A percentile compares a stretch with the other conserved stretches of the same genome.
phyloP scores from a whole-genome alignment of 2,329 filamentous ascomycete species.

The Sarocladiaceae sp. region DNA sequence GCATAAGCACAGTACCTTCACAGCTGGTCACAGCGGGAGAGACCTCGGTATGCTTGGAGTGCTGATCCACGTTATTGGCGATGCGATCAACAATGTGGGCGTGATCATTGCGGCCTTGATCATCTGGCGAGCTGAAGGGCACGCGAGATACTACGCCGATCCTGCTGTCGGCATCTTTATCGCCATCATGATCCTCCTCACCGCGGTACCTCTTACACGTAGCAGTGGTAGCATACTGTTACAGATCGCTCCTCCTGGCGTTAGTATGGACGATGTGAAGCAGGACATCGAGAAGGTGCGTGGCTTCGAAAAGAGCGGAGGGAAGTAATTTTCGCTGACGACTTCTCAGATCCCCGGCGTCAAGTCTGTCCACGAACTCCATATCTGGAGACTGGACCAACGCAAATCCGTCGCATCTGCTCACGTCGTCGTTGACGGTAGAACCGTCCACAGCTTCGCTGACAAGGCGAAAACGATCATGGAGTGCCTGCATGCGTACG shows the following conservation, averaged over 20 bases:
- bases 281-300: constrained; percentile 62
- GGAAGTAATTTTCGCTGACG: no score
- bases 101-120: constrained; percentile 53
- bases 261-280: constrained; percentile 59
- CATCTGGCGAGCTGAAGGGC: constrained; percentile 60
- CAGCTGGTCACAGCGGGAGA: constrained; percentile 31
- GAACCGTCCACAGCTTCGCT: constrained; percentile 54
- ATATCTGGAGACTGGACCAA: constrained; percentile 71
- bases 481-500: constrained; percentile 69
- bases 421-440: constrained; percentile 60
- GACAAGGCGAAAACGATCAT: constrained; percentile 56
- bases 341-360: constrained; percentile 57
- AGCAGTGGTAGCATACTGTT: constrained; percentile 62
- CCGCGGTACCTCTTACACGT: constrained; percentile 59
- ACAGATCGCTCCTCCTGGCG: constrained; percentile 58
- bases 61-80: constrained; percentile 54
- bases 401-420: constrained; percentile 65
- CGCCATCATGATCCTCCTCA: constrained; percentile 65
- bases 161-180: constrained; percentile 67
- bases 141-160: constrained; percentile 65
- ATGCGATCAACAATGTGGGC: constrained; percentile 10
- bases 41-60: constrained; percentile 72
- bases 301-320: no score
- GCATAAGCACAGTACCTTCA: constrained; percentile 9
- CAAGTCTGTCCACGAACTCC: constrained; percentile 64